Evolutionary conservation across 2,329 filamentous ascomycete species (phyloP), one percentile per base, ranked within the genome.

Genomic region (Fusarium metavorans): DNA sequence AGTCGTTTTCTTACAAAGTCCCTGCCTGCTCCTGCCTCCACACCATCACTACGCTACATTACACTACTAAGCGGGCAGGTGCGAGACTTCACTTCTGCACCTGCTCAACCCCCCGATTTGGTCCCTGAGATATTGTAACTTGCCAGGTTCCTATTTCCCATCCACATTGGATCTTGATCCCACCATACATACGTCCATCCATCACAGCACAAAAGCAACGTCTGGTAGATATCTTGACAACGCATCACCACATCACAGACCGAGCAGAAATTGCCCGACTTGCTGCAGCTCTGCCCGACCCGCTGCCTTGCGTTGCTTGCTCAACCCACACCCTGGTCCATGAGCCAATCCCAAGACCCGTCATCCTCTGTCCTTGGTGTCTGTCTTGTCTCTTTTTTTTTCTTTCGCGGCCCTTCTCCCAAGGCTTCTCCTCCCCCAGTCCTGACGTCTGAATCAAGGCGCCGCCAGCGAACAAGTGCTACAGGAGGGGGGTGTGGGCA

Each of bases 171-270:
- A 70, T 68, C 50, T 73, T 71, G 68, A 72, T 77, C 74, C 74
- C 72, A 71, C 70, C 67, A 66, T 81, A 50, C 52, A 34, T 81
- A 50, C 52, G 20, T 32, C 30, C 30, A 32, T 78, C 20, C 41
- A 45, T 45, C 20, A 79, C 77, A 59, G 45, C 78, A 79, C 77
- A 61, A 35, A 60, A 35, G 57, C 71, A 79, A 82, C 67, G 69
- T 82, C 72, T 83, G 80, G 82, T 74, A 71, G 71, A 79, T 74
- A 77, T 80, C 78, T 83, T 88, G 87, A 87, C 86, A 88, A 87
- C 86, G 83, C 85, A 88, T 87, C 85, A 85, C 80, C 83, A 79
- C 80, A 79, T 80, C 75, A 71, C 71, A 73, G 67, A 68, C 67
- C 48, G 64, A 70, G 50, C 66, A 68, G 39, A 75, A 75, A 76